These are phyloP conservation scores for Phytopythium helicoides DNA, from an alignment of 352 stramenopile species.

Conservation along the genomic window DNA sequence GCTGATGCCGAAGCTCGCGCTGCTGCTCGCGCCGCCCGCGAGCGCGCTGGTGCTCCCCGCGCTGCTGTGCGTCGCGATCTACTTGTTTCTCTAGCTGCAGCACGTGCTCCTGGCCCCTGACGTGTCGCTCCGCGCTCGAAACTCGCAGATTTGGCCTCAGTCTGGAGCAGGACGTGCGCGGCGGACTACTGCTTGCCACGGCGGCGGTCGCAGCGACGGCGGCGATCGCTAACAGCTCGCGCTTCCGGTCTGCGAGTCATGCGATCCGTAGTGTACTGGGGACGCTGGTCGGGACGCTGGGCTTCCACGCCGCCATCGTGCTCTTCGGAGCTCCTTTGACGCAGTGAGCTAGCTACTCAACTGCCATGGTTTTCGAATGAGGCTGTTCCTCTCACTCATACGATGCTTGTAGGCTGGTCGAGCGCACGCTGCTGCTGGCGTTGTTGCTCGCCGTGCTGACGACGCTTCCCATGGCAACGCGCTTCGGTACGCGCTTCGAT, in stretches of 20 bases:
- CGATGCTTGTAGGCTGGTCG: constrained; percentile 67
- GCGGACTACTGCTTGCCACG: constrained; percentile 38
- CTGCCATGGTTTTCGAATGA: too few relatives aligned
- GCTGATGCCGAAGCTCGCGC: constrained; percentile 8
- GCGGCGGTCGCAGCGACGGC: constrained; percentile 21
- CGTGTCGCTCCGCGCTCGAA: too few relatives aligned
- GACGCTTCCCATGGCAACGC: constrained; percentile 41
- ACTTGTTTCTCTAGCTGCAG: too few relatives aligned
- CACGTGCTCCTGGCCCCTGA: too few relatives aligned
- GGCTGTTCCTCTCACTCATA: too few relatives aligned
- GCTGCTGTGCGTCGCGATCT: constrained; percentile 21
- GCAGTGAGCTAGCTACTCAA: constrained; percentile 44
- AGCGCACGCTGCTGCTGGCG: constrained; percentile 61
- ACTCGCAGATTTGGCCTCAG: too few relatives aligned
- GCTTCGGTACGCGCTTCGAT: constrained; percentile 26
- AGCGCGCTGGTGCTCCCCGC: constrained; percentile 16
- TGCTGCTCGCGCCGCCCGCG: constrained; percentile 21
- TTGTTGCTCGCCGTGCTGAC: constrained; percentile 50
- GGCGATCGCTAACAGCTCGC: constrained; percentile 23
- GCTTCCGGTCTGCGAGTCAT: constrained; percentile 33
- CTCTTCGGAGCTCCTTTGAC: constrained; percentile 73
- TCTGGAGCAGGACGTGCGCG: constrained; percentile 50
- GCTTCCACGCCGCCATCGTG: constrained; percentile 62
- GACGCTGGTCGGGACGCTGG: constrained; percentile 29
- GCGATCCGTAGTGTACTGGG: constrained; percentile 21